These are phyloP conservation scores for Kodamaea sagamina DNA, from an alignment of 805 yeast genomes.

Conservation along the genomic window DNA sequence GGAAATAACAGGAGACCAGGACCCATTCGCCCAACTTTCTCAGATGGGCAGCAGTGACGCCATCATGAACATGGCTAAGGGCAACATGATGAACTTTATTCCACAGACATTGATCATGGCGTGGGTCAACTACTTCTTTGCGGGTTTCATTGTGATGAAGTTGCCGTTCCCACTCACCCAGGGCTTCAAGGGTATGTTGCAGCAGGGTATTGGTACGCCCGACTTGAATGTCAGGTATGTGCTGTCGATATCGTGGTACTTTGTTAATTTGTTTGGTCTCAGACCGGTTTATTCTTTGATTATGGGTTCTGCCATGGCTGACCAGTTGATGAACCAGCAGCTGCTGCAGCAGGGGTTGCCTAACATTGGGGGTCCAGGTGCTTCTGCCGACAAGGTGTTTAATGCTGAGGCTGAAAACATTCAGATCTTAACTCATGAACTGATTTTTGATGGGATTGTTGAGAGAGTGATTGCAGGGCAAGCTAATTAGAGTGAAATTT, in stretches of 20 bases:
- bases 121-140: slow-evolving; percentile 92
- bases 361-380: slow-evolving; percentile 53
- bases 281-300: slow-evolving; percentile 74
- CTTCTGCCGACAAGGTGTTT: slow-evolving; percentile 62
- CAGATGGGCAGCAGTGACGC: slow-evolving; percentile 75
- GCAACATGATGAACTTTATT: slow-evolving; percentile 76
- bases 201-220: slow-evolving; percentile 78
- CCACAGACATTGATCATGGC: slow-evolving; percentile 96
- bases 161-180: slow-evolving; percentile 90
- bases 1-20: slow-evolving; percentile 36
- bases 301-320: slow-evolving; percentile 51
- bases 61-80: slow-evolving; percentile 74
- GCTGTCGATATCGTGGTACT: slow-evolving; percentile 93
- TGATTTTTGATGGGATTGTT: slow-evolving; percentile 60
- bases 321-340: slow-evolving; percentile 45
- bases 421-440: slow-evolving; percentile 56
- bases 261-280: slow-evolving; percentile 82
- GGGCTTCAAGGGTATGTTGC: slow-evolving; percentile 90
- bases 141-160: slow-evolving; percentile 78
- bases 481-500: no score
- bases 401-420: slow-evolving; percentile 72
- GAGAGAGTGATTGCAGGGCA: slow-evolving; percentile 50
- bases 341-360: slow-evolving; percentile 43
- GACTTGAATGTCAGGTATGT: slow-evolving; percentile 92
- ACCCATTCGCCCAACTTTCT: slow-evolving; percentile 54